Conservation (phyloP, 129 eudicot species). For the Dittrichia graveolens region DNA sequence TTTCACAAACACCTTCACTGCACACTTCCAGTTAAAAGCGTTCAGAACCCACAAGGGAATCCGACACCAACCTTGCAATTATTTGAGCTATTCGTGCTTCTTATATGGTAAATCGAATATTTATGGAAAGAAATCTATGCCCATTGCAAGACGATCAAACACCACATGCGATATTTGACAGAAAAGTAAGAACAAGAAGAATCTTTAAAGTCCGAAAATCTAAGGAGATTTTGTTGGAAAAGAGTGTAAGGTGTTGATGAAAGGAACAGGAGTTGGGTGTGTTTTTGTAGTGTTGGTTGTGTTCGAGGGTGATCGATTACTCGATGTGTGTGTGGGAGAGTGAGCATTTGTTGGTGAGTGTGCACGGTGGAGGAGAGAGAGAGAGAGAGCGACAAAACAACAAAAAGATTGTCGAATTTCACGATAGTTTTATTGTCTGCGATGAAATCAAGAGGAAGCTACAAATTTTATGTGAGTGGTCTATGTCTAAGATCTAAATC, state of each 20-base stretch:
- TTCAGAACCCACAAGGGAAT: conserved; percentile 17
- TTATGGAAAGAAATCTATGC: background rate
- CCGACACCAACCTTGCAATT: background rate
- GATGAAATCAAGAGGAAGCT: too few species aligned
- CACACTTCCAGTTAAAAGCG: background rate
- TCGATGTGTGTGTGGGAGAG: background rate
- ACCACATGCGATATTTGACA: background rate
- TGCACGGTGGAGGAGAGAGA: conserved; percentile 18
- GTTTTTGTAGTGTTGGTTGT: conserved; percentile 10
- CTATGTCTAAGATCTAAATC: too few species aligned
- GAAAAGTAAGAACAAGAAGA: background rate
- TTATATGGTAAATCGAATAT: background rate
- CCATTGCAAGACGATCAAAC: background rate
- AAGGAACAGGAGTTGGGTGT: conserved; percentile 19
- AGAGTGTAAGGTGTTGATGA: conserved; percentile 2
- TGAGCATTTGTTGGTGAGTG: conserved; percentile 30
- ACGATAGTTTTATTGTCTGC: background rate
- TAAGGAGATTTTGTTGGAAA: conserved; percentile 22
- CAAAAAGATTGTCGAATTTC: conserved; percentile 20
- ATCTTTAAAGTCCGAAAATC: background rate
- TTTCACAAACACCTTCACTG: conserved; percentile 34
- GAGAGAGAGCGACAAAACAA: conserved; percentile 19
- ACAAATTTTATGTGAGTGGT: too few species aligned
- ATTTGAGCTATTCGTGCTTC: background rate
- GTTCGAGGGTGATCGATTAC: conserved; percentile 8